These are phyloP conservation scores for Phaffia tasmanica DNA, from an alignment of 768 basidiomycete species.

Conservation along the genomic window DNA sequence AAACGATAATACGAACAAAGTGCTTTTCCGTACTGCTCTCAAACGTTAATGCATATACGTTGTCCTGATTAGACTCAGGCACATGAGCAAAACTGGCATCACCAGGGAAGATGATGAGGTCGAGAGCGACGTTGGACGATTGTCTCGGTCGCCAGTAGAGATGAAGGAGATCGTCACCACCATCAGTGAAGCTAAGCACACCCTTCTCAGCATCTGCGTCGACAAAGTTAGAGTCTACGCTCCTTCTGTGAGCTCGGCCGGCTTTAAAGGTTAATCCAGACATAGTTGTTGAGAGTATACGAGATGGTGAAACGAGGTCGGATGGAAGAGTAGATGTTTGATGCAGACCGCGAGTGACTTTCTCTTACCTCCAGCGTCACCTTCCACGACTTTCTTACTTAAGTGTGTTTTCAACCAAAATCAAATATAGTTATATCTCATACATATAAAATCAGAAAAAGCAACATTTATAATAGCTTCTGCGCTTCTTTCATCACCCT, in stretches of 20 bases:
- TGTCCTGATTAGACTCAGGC: conserved; percentile 8
- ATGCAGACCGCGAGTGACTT: too few species aligned
- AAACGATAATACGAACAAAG: conserved; percentile 13
- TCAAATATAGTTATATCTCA: too few species aligned
- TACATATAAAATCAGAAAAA: too few species aligned
- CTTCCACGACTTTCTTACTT: too few species aligned
- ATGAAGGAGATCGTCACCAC: conserved; percentile 23
- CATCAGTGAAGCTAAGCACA: conserved; percentile 10
- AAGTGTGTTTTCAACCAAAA: too few species aligned
- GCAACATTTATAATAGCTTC: too few species aligned
- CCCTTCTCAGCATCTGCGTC: conserved; percentile 21
- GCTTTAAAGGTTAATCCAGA: conserved; percentile 12
- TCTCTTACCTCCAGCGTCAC: too few species aligned
- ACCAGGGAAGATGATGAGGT: conserved; percentile 24
- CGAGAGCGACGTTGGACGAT: not conserved
- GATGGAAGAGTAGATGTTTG: too few species aligned
- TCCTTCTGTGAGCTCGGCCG: conserved; percentile 14
- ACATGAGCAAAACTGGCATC: conserved; percentile 20
- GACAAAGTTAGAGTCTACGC: conserved; percentile 11
- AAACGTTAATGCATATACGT: conserved; percentile 22
- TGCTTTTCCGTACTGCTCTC: conserved; percentile 11
- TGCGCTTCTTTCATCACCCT: too few species aligned
- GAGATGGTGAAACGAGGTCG: too few species aligned
- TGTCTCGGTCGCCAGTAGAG: conserved; percentile 15
- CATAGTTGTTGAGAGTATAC: too few species aligned